phyloP scores from a whole-genome alignment of 1,284 basidiomycete species.

The Athelia sp. region DNA sequence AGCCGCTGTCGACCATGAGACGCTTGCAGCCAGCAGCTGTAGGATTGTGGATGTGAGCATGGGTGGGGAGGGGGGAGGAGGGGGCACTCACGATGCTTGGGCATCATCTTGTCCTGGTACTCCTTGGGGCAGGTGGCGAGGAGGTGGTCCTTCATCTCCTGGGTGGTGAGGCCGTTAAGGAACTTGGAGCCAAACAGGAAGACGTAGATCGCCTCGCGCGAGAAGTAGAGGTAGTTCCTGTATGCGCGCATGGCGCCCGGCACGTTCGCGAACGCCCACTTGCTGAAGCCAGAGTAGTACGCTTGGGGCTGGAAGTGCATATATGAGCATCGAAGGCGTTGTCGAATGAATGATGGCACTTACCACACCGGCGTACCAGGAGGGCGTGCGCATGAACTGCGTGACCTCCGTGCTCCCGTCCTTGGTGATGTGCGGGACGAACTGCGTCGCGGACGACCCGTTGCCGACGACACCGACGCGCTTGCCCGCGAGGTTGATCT shows the following conservation, averaged over 20 bases:
- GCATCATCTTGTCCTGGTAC: conserved; percentile 31
- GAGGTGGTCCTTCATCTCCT: conserved; percentile 26
- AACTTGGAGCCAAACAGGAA: neutral
- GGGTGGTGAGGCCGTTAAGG: neutral
- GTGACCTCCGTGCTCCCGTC: conserved; percentile 26
- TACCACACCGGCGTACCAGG: conserved; percentile 28
- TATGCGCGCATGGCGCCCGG: conserved; percentile 33
- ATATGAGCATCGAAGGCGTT: neutral
- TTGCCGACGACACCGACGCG: conserved; percentile 46
- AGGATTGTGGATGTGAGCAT: neutral
- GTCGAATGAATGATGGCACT: conserved; percentile 1
- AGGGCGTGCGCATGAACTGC: conserved; percentile 29
- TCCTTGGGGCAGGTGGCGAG: conserved; percentile 23
- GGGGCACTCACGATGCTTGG: conserved; percentile 30
- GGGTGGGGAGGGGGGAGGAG: neutral
- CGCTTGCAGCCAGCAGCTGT: conserved; percentile 36
- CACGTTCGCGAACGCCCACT: conserved; percentile 33
- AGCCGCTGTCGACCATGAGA: conserved; percentile 30
- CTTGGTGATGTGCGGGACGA: conserved; percentile 26
- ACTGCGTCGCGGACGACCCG: conserved; percentile 39
- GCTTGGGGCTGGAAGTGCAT: conserved; percentile 20
- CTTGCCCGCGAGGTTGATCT: conserved; percentile 36
- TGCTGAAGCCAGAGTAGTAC: conserved; percentile 23
- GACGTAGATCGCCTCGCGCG: conserved; percentile 11
- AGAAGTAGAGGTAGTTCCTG: conserved; percentile 23